Percentiles rank a stretch among this genome's conserved stretches.
phyloP scores from a whole-genome alignment of 2,329 filamentous ascomycete genomes.

The Microdochium paspali region DNA sequence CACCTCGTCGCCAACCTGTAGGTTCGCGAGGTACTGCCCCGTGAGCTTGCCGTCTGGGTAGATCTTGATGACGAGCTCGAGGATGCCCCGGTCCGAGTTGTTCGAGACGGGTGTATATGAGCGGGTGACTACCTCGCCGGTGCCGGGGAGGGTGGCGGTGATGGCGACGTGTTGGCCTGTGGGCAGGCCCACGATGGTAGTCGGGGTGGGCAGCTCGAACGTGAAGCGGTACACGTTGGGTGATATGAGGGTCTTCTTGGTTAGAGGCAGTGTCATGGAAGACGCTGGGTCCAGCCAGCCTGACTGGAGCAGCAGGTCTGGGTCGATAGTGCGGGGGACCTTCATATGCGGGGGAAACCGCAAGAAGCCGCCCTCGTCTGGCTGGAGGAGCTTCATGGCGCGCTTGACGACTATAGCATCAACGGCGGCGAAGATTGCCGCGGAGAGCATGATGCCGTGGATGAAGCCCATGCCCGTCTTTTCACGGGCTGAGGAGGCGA shows the following conservation, averaged over 20 bases:
- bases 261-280: constrained; percentile 36
- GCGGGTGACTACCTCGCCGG: constrained; percentile 33
- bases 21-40: constrained; percentile 33
- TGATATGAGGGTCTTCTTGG: constrained; percentile 25
- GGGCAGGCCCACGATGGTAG: constrained; percentile 40
- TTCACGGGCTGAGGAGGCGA: constrained; percentile 1
- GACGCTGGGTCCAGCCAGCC: constrained; percentile 40
- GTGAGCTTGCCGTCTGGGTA: constrained; percentile 43
- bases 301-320: constrained; percentile 26
- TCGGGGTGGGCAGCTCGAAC: constrained; percentile 34
- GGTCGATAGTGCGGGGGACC: constrained; percentile 21
- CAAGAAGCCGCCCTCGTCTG: constrained; percentile 18
- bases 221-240: constrained; percentile 35
- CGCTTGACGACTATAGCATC: constrained; percentile 18
- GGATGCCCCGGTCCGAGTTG: constrained; percentile 34
- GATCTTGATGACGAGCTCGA: constrained; percentile 41
- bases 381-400: constrained; percentile 20
- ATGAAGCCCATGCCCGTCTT: constrained; percentile 19
- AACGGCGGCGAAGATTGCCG: constrained; percentile 19
- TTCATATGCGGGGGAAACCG: constrained; percentile 28
- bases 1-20: constrained; percentile 38
- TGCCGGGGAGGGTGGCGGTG: constrained; percentile 14
- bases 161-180: constrained; percentile 49
- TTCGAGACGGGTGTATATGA: constrained; percentile 47
- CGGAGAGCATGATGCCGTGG: constrained; percentile 26